These are phyloP conservation scores for Remersonia thermophila DNA, from an alignment of 2,329 filamentous ascomycete genomes.

Conservation along the genomic window DNA sequence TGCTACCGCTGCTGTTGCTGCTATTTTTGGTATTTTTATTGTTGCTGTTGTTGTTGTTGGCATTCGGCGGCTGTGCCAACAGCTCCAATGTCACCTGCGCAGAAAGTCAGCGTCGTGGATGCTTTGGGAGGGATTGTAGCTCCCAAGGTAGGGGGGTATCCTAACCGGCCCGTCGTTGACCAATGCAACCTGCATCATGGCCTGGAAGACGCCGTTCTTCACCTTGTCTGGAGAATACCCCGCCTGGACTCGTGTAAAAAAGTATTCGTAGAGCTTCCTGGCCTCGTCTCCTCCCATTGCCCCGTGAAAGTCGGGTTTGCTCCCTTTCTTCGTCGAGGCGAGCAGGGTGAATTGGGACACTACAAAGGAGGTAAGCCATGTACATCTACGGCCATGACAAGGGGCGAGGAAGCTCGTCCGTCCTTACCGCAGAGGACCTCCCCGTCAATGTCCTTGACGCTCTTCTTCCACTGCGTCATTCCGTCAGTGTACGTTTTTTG, in stretches of 20 bases:
- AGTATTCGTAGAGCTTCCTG: conserved; percentile 69
- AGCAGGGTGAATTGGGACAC: conserved; percentile 95
- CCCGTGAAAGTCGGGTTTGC: conserved; percentile 88
- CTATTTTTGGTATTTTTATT: no score
- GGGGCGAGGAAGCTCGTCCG: neutral
- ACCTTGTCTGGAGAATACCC: conserved; percentile 64
- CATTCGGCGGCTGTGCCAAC: conserved; percentile 8
- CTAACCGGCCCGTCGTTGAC: conserved; percentile 71
- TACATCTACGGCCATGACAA: no score
- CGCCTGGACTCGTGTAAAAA: conserved; percentile 62
- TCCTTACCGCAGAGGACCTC: conserved; percentile 82
- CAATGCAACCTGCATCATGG: conserved; percentile 95
- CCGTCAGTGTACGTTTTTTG: conserved; percentile 4
- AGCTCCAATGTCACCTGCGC: conserved; percentile 30
- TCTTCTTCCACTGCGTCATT: conserved; percentile 67
- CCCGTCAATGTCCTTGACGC: conserved; percentile 74
- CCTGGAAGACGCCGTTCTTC: conserved; percentile 93
- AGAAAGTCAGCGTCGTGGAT: neutral
- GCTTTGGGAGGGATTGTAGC: no score
- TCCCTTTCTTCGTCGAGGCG: conserved; percentile 88
- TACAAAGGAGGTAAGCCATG: conserved; percentile 22
- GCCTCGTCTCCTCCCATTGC: conserved; percentile 71
- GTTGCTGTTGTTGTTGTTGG: no score
- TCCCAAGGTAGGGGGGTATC: conserved; percentile 1
- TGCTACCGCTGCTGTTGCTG: no score